Base-by-base conservation (phyloP, 768 basidiomycete species). In the Lentinula boryana region DNA sequence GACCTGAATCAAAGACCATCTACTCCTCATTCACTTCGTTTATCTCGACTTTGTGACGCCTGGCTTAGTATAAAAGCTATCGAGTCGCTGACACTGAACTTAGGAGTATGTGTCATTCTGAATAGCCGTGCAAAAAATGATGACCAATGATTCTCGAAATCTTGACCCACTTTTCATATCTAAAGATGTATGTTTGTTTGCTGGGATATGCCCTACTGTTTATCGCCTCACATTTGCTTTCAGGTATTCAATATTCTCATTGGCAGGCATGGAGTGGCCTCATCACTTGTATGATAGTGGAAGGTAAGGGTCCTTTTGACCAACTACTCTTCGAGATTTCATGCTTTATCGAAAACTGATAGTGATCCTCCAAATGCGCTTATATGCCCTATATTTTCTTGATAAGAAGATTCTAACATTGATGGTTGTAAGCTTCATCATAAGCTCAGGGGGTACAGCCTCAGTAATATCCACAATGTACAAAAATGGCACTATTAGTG, bases 251-350 rank as follows among this genome's bases (percentile, higher is more conserved):
- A n/a, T 84, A 80, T 71, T 82, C 80, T 63, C 72, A 70, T 63
- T 85, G 84, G 84, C 83, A 85, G 75, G 83, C 83, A 21, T 82
- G 80, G 76, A 83, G 83, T 1, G 84, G 84, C 6, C 65, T 85
- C 33, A 68, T 82, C 41, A 74, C 78, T 36, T 80, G 78, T 68
- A 76, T 83, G 68, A 71, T 84, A 41, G 80, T 83, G 21, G 80
- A 86, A 76, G 69, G 84, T 84, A 49, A 32, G 77, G n/a, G 0
- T 27, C 27, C 27, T 27, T 0, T 27, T 27, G 27, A 27, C 27
- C 27, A 27, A 27, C 27, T 27, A 27, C 0, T 27, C 27, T 27
- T 27, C 4, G 27, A 27, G 27, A 27, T 3, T 27, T 3, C 27
- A 27, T 27, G 27, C 27, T 27, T 27, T 27, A 27, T 27, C 2